Evolutionary conservation across 768 basidiomycete genomes (phyloP).

Genomic region (Termitomyces sp.): DNA sequence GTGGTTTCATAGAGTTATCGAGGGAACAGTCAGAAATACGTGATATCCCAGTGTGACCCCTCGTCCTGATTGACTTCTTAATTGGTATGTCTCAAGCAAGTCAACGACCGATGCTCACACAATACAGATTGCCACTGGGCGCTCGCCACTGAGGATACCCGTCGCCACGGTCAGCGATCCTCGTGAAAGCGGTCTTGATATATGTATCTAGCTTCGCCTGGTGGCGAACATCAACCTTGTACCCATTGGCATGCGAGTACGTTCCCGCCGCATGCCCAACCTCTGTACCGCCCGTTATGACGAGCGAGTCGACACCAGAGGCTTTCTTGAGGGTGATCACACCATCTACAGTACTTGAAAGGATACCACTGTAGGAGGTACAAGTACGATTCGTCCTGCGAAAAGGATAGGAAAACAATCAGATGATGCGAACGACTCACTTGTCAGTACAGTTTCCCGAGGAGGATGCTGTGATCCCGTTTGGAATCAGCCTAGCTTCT

Average conservation of each 20-base stretch:
- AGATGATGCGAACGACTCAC: background rate
- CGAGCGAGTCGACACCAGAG: background rate
- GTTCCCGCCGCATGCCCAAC: background rate
- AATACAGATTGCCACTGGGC: background rate
- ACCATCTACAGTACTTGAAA: background rate
- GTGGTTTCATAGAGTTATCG: background rate
- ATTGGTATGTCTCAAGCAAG: background rate
- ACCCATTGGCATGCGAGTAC: background rate
- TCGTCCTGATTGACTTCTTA: background rate
- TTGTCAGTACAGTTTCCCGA: background rate
- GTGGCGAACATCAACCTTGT: background rate
- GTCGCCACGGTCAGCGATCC: background rate
- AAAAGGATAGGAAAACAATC: background rate
- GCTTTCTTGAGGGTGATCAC: background rate
- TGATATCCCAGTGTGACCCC: background rate
- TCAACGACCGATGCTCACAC: background rate
- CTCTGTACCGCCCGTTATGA: background rate
- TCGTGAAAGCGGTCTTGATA: background rate
- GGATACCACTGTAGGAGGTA: background rate
- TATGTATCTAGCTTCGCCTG: background rate
- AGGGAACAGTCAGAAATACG: background rate
- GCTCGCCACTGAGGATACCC: background rate
- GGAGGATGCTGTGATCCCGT: background rate
- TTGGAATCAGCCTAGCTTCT: background rate
- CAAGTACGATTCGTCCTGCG: background rate